Percentiles rank a stretch among this genome's conserved stretches.
These are phyloP conservation scores for Acacia crassicarpa DNA, from an alignment of 306 rosid genomes.

Conservation along the genomic window DNA sequence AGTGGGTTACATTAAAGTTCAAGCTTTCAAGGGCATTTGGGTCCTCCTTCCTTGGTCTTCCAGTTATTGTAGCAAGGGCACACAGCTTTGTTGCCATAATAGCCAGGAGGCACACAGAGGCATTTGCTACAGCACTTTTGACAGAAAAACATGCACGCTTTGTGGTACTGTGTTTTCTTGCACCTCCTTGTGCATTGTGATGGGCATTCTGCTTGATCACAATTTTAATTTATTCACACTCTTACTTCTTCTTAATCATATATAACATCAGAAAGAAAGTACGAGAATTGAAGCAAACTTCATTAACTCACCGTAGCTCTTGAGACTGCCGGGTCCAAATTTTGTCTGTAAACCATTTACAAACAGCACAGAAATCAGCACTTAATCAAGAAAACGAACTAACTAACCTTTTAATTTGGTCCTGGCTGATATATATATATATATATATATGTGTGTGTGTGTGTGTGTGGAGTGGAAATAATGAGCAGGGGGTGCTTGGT, in stretches of 20 bases:
- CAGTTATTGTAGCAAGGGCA: conserved; percentile 81
- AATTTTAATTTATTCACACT: neutral
- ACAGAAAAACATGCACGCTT: conserved; percentile 15
- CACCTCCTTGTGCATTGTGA: conserved; percentile 56
- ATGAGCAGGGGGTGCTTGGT: too few relatives aligned
- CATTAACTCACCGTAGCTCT: conserved; percentile 50
- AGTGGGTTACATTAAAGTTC: neutral
- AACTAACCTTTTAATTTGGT: neutral
- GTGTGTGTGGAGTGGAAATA: neutral
- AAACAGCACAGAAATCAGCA: neutral
- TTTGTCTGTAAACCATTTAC: conserved; percentile 28
- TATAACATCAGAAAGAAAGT: neutral
- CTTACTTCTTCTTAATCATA: neutral
- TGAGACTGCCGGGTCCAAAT: conserved; percentile 59
- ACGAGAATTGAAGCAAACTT: neutral
- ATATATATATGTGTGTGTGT: too few relatives aligned
- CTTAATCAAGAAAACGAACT: neutral
- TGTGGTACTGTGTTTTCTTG: conserved; percentile 44
- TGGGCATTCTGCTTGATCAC: conserved; percentile 51
- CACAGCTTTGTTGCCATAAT: conserved; percentile 57
- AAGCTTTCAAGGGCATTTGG: conserved; percentile 50
- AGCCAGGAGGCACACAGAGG: conserved; percentile 68
- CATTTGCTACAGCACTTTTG: conserved; percentile 62
- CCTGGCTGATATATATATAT: too few relatives aligned
- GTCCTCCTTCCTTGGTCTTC: conserved; percentile 47